These are phyloP conservation scores for Meyerozyma guilliermondii DNA, from an alignment of 1,139 yeast genomes.

Conservation along the genomic window DNA sequence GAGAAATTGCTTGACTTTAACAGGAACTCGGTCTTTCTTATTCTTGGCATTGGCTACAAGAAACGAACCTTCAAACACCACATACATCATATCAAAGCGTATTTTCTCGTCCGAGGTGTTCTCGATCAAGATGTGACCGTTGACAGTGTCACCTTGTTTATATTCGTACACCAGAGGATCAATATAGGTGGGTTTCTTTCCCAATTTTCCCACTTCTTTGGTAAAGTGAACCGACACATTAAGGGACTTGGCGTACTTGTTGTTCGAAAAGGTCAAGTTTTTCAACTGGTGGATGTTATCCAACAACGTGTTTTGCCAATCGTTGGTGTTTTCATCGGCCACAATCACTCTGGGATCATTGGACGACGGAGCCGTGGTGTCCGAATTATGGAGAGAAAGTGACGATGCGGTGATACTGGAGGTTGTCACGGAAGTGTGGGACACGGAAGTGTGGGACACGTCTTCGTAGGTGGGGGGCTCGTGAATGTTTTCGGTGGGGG, in stretches of 20 bases:
- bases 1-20: slow-evolving; percentile 6
- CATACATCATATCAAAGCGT: slow-evolving; percentile 54
- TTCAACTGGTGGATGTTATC: slow-evolving; percentile 34
- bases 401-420: not conserved
- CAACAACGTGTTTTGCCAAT: slow-evolving; percentile 36
- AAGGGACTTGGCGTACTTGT: slow-evolving; percentile 22
- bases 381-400: not conserved
- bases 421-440: not conserved
- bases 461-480: slow-evolving; percentile 1
- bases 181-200: slow-evolving; percentile 23
- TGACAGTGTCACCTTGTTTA: slow-evolving; percentile 51
- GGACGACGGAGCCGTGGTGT: not conserved
- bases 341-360: slow-evolving; percentile 10
- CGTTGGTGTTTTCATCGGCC: slow-evolving; percentile 29
- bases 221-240: slow-evolving; percentile 30
- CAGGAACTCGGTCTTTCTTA: slow-evolving; percentile 5
- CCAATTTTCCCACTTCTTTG: slow-evolving; percentile 28
- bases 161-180: slow-evolving; percentile 38
- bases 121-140: slow-evolving; percentile 46
- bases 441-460: not conserved
- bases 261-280: slow-evolving; percentile 27
- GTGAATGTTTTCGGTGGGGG: not conserved
- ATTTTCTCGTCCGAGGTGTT: slow-evolving; percentile 37
- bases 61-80: slow-evolving; percentile 49
- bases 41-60: slow-evolving; percentile 5